Percentiles rank a stretch among this genome's conserved stretches.
phyloP scores from a whole-genome alignment of 1,139 yeast genomes.

The Magnusiomyces tetraspermus region DNA sequence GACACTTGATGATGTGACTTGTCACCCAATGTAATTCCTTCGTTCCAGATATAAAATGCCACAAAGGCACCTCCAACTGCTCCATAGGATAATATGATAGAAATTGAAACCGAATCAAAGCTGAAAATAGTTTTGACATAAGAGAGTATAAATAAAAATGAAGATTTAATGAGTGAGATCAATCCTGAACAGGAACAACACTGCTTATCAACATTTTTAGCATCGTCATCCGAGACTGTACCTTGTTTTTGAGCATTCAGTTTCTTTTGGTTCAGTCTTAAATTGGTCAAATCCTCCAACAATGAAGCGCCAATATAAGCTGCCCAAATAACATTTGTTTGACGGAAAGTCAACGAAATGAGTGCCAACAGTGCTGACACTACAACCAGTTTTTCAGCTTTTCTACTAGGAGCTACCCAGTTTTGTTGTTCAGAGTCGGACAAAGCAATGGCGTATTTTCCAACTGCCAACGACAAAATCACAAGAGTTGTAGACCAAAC shows the following conservation, averaged over 20 bases:
- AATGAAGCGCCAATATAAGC: constrained; percentile 40
- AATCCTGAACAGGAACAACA: not conserved
- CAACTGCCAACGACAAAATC: constrained; percentile 41
- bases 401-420: constrained; percentile 11
- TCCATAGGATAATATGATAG: constrained; percentile 42
- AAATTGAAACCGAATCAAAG: constrained; percentile 13
- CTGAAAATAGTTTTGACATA: constrained; percentile 9
- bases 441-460: constrained; percentile 7
- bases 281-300: constrained; percentile 10
- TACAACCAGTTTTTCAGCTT: not conserved
- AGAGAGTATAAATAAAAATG: not conserved
- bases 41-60: constrained; percentile 51
- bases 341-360: constrained; percentile 55
- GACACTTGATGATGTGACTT: constrained; percentile 71
- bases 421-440: not conserved
- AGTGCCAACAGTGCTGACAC: constrained; percentile 23
- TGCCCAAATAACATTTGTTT: constrained; percentile 85
- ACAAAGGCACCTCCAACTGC: constrained; percentile 46
- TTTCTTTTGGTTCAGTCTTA: not conserved
- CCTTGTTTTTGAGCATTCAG: not conserved
- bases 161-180: not conserved
- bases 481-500: constrained; percentile 79
- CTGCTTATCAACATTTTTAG: not conserved
- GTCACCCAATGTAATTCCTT: constrained; percentile 81
- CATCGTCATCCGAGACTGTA: not conserved